Percentiles rank a stretch among this genome's conserved stretches.
These are phyloP conservation scores for Monosporascus sp. DNA, from an alignment of 2,329 filamentous ascomycete species.

Conservation along the genomic window DNA sequence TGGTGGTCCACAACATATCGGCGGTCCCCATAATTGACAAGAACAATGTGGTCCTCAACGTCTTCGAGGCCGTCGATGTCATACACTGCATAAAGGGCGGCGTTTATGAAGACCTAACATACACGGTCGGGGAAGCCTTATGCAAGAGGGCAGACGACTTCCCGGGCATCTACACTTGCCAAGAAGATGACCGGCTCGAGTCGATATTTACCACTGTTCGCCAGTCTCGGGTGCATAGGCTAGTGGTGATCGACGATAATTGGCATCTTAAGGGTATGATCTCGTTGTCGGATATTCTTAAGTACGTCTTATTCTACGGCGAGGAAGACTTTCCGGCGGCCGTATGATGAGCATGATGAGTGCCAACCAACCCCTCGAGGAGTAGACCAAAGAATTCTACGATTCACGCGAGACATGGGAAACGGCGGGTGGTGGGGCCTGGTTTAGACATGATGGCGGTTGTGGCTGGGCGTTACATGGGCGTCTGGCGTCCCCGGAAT, in stretches of 20 bases:
- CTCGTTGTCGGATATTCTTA: constrained; percentile 91
- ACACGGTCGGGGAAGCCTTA: constrained; percentile 82
- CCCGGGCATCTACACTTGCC: constrained; percentile 94
- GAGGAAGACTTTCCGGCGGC: constrained; percentile 45
- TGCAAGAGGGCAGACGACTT: constrained; percentile 86
- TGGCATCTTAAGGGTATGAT: constrained; percentile 82
- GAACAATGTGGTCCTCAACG: constrained; percentile 75
- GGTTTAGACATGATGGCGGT: constrained; percentile 10
- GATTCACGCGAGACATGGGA: constrained; percentile 13
- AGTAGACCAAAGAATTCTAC: constrained; percentile 1
- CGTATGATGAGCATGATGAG: constrained; percentile 5
- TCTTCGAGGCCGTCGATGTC: constrained; percentile 96
- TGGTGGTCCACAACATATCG: constrained; percentile 90
- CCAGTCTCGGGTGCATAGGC: constrained; percentile 86
- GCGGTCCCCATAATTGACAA: constrained; percentile 89
- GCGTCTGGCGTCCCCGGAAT: constrained; percentile 27
- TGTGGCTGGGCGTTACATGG: constrained; percentile 24
- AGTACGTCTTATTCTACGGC: constrained; percentile 83
- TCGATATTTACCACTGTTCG: constrained; percentile 96
- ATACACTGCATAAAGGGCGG: constrained; percentile 94
- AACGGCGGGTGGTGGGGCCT: constrained; percentile 4
- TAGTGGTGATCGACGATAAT: constrained; percentile 89
- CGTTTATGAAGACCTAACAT: constrained; percentile 82
- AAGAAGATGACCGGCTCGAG: constrained; percentile 82
- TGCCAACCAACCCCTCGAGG: neutral